These are phyloP conservation scores for Naegleria lovaniensis DNA, from an alignment of 208 protist genomes.

Conservation along the genomic window DNA sequence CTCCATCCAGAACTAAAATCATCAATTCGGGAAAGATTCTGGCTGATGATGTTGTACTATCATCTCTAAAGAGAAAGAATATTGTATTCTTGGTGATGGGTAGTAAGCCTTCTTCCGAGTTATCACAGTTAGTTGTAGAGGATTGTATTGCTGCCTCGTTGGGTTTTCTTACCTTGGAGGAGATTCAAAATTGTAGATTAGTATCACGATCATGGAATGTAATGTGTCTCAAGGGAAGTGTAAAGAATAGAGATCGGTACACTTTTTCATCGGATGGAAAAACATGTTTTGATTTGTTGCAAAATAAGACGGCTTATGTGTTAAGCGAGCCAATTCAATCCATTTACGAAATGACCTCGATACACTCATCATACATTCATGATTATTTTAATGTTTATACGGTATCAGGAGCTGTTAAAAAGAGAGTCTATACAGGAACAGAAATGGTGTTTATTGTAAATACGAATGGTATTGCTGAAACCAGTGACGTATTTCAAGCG, in stretches of 20 bases:
- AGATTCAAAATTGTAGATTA: conserved; percentile 1
- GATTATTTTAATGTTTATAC: background rate
- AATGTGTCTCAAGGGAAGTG: background rate
- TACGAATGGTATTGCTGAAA: background rate
- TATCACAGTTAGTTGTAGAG: background rate
- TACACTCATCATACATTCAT: background rate
- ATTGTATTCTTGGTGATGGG: background rate
- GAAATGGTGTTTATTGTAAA: background rate
- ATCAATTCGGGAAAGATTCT: background rate
- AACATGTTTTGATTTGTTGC: background rate
- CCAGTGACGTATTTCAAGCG: background rate
- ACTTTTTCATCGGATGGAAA: background rate
- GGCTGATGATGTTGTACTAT: background rate
- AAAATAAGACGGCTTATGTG: background rate
- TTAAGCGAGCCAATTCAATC: background rate
- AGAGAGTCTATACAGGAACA: background rate
- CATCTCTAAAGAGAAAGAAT: background rate
- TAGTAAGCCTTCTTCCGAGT: background rate
- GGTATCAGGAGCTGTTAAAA: background rate
- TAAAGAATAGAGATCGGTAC: background rate
- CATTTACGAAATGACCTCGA: background rate
- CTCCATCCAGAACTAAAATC: background rate
- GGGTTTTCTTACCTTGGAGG: background rate
- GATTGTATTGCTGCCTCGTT: background rate
- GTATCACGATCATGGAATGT: background rate